Evolutionary conservation across 352 stramenopile genomes (phyloP).

Genomic region (Pythium dissotocum): DNA sequence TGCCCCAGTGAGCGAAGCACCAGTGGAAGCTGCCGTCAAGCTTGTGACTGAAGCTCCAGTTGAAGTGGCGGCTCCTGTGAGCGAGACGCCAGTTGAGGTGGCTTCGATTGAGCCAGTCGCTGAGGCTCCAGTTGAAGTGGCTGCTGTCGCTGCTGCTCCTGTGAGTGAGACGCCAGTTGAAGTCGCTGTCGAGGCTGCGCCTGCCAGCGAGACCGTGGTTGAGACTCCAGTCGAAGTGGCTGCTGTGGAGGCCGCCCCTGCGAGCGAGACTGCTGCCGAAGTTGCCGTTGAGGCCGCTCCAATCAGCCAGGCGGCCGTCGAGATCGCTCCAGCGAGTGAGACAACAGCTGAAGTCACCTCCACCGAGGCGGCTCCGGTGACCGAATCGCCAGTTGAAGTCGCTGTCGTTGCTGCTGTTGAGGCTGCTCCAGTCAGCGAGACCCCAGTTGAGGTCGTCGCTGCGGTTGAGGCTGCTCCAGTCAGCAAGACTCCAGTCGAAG

Average conservation of each 20-base stretch:
- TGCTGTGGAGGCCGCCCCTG: neutral
- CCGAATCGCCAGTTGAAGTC: neutral
- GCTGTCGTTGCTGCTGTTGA: neutral
- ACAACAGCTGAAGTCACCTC: constrained; percentile 9
- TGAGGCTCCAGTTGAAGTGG: neutral
- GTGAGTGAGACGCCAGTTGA: too few relatives aligned
- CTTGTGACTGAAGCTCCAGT: neutral
- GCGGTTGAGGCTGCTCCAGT: neutral
- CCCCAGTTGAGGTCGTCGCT: too few relatives aligned
- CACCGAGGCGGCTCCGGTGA: neutral
- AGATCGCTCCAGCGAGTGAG: constrained; percentile 8
- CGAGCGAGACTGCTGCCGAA: neutral
- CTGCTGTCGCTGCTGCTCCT: neutral
- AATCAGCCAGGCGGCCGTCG: constrained; percentile 1
- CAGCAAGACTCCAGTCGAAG: constrained; percentile 3
- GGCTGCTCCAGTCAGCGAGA: neutral
- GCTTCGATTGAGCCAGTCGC: neutral
- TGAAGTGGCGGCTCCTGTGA: neutral
- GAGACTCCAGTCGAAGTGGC: constrained; percentile 1
- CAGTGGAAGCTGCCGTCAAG: neutral
- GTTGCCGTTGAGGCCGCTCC: neutral
- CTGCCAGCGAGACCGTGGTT: too few relatives aligned
- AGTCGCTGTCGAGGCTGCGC: too few relatives aligned
- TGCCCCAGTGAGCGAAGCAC: too few relatives aligned
- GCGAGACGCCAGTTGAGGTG: too few relatives aligned